Conservation (phyloP, 345 rosid species). For the Nasturtium officinale region DNA sequence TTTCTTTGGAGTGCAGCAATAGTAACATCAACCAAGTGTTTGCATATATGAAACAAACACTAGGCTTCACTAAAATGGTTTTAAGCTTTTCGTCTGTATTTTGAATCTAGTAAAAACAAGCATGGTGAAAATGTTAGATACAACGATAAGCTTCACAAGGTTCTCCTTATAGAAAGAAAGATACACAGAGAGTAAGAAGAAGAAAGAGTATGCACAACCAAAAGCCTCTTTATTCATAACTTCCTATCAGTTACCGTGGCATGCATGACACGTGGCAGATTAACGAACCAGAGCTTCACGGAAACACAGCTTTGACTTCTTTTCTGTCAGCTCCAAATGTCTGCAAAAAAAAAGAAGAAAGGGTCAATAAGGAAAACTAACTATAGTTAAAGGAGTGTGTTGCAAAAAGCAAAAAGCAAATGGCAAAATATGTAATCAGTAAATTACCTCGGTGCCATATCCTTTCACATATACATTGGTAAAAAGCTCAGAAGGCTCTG, state of each 20-base stretch:
- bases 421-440: slow-evolving; percentile 4
- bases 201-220: background rate
- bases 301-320: slow-evolving; percentile 73
- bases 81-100: background rate
- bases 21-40: background rate
- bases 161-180: background rate
- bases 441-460: slow-evolving; percentile 71
- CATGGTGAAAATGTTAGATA: slow-evolving; percentile 1
- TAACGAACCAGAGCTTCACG: slow-evolving; percentile 44
- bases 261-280: slow-evolving; percentile 3
- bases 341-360: slow-evolving; percentile 43
- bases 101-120: background rate
- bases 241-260: background rate
- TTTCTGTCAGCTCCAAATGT: slow-evolving; percentile 88
- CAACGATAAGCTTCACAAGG: slow-evolving; percentile 28
- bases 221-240: slow-evolving; percentile 29
- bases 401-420: slow-evolving; percentile 6
- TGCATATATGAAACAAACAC: background rate
- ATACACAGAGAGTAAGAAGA: background rate
- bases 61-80: background rate
- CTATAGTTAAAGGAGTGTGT: background rate
- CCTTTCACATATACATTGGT: slow-evolving; percentile 82
- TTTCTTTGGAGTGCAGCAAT: background rate
- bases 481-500: slow-evolving; percentile 84
- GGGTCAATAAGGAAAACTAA: slow-evolving; percentile 4